Base-by-base conservation (phyloP, 2,329 filamentous ascomycete genomes). In the Lasiodiplodia theobromae region DNA sequence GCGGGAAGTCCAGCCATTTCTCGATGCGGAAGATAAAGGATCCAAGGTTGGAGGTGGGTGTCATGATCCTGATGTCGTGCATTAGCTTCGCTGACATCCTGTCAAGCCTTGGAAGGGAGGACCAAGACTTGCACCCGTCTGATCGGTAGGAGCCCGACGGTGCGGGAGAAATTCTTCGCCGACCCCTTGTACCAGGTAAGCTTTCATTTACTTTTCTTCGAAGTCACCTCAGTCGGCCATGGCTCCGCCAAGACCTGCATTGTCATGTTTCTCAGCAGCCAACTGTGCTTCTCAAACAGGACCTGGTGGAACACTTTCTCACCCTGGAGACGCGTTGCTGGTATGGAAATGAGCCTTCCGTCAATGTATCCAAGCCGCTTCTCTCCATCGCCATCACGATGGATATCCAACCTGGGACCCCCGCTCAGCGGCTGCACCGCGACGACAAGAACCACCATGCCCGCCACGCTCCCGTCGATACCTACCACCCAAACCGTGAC, bases 401-500 rank as follows among this genome's bases (percentile, higher is more conserved):
- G 74, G 76, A 77, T 57, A 77, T 77, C 0, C 76, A 74, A 6
- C 77, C 79, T 0, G 76, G 77, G 3, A 77, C 75, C 2, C 68
- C 72, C 4, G 72, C 78, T 1, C 78, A 80, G 67, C 71, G 73
- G 10, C 72, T 81, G 7, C 79, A 81, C 65, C 77, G 79, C 5
- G 78, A 80, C 67, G 79, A 81, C 69, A 81, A 80, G 69, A 80
- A 79, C 66, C 79, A 80, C 63, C 79, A 81, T 65, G 76, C 76
- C 7, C 72, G 76, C 4, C 79, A 81, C 69, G 23, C 60, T 4
- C 56, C 71, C 16, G 68, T 74, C 0, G 57, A 69, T 1, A 58
- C 64, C 1, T 79, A 80, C 62, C 47, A 64, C 12, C 71, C 71
- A 4, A 74, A 76, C 21, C 77, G 78, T 5, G 79, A 81, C 58